phyloP scores from a whole-genome alignment of 1,139 yeast genomes.

The Ogataea hybrid region DNA sequence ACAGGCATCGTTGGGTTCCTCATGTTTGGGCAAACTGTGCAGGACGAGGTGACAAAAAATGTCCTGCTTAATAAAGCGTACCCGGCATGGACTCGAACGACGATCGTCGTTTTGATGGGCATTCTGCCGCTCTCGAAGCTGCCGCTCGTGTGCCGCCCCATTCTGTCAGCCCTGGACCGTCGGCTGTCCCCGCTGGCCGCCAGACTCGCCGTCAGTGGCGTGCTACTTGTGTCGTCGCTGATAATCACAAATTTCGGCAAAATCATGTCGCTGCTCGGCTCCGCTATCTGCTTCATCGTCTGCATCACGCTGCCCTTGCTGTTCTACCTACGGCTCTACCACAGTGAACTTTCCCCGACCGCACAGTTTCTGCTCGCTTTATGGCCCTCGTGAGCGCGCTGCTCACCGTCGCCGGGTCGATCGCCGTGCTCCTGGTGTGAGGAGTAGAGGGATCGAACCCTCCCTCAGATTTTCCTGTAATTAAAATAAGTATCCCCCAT shows the following conservation, averaged over 20 bases:
- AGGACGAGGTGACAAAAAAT: constrained; percentile 82
- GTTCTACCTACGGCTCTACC: constrained; percentile 63
- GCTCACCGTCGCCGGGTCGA: constrained; percentile 53
- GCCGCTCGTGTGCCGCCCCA: constrained; percentile 85
- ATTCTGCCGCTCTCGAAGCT: constrained; percentile 84
- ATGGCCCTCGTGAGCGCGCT: constrained; percentile 47
- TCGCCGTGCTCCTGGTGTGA: constrained; percentile 26
- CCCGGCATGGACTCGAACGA: constrained; percentile 61
- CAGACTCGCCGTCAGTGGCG: constrained; percentile 25
- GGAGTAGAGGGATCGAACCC: constrained; percentile 9
- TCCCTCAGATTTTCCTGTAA: constrained; percentile 1
- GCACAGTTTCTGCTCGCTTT: constrained; percentile 41
- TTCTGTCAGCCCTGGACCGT: constrained; percentile 65
- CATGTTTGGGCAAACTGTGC: constrained; percentile 79
- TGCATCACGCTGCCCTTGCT: constrained; percentile 76
- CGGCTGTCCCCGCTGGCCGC: constrained; percentile 23
- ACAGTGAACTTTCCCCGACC: constrained; percentile 39
- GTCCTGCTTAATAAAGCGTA: constrained; percentile 69
- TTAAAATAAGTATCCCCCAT: neutral
- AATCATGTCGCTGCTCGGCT: constrained; percentile 79
- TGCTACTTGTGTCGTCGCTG: constrained; percentile 51
- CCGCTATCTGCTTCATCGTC: constrained; percentile 75
- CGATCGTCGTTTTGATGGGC: constrained; percentile 71
- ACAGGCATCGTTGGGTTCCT: constrained; percentile 81
- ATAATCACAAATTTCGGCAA: constrained; percentile 76